Evolutionary conservation across 192 early-diverging fungal species (phyloP).

Genomic region (Mycoemilia scoparia): DNA sequence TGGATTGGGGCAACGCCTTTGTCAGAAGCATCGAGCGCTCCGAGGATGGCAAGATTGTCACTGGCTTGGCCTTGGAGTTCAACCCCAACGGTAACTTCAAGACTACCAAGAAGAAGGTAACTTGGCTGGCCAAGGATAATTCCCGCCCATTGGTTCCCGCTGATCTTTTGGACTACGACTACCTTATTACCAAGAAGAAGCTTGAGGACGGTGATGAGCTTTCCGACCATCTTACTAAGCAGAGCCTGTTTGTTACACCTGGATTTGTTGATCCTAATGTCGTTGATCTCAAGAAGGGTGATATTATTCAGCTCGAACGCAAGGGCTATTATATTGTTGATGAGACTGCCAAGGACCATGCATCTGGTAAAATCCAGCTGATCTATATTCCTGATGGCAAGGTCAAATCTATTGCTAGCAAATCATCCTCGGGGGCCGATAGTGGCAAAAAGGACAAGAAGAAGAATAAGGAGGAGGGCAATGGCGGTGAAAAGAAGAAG

Average conservation of each 20-base stretch:
- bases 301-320: constrained; percentile 94
- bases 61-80: constrained; percentile 42
- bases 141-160: constrained; percentile 42
- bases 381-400: constrained; percentile 90
- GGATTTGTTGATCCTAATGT: constrained; percentile 56
- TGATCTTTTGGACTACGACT: constrained; percentile 81
- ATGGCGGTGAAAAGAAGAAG: background rate
- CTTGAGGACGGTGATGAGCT: constrained; percentile 81
- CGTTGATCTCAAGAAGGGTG: constrained; percentile 33
- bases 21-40: constrained; percentile 53
- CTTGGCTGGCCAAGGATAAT: constrained; percentile 63
- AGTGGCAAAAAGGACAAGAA: constrained; percentile 13
- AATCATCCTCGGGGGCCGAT: too few species aligned
- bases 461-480: background rate
- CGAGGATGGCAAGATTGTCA: constrained; percentile 33
- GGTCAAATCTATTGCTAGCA: constrained; percentile 47
- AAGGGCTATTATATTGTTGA: constrained; percentile 92
- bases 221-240: constrained; percentile 62
- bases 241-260: constrained; percentile 55
- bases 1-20: constrained; percentile 99
- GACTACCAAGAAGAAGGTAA: constrained; percentile 97
- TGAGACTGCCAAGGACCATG: constrained; percentile 25
- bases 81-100: constrained; percentile 93
- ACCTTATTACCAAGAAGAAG: constrained; percentile 96
- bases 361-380: constrained; percentile 39